Conservation (phyloP, 177 flowering plant species). For the Vitis hybrid region DNA sequence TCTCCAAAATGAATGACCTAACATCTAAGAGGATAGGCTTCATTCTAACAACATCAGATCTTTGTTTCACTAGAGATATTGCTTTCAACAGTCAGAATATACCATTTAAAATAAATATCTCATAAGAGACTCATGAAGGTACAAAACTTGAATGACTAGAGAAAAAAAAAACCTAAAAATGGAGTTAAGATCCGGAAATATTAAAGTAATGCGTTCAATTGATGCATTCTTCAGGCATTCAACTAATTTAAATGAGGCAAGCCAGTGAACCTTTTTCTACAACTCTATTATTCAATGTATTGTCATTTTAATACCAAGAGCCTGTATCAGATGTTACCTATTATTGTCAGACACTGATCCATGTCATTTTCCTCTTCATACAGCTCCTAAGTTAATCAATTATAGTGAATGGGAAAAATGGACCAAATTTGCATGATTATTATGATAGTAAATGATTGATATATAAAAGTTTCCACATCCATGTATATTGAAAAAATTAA, state of each 20-base stretch:
- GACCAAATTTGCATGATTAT: too few relatives aligned
- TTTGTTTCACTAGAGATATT: conserved; percentile 30
- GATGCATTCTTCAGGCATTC: neutral
- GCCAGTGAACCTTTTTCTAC: neutral
- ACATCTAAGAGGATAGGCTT: conserved; percentile 48
- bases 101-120: neutral
- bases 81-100: neutral
- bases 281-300: too few relatives aligned
- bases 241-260: neutral
- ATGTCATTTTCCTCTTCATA: too few relatives aligned
- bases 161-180: neutral
- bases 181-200: neutral
- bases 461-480: too few relatives aligned
- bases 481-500: too few relatives aligned
- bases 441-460: too few relatives aligned
- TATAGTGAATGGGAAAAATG: too few relatives aligned
- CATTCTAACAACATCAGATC: conserved; percentile 56
- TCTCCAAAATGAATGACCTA: conserved; percentile 61
- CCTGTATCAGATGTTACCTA: too few relatives aligned
- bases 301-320: too few relatives aligned
- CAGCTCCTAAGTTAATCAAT: too few relatives aligned
- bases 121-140: neutral
- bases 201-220: neutral
- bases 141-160: neutral
- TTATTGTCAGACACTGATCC: too few relatives aligned